A percentile compares a stretch with the other conserved stretches of the same genome.
These are phyloP conservation scores for Leishmania lainsoni DNA, from an alignment of 208 protist genomes.

Conservation along the genomic window DNA sequence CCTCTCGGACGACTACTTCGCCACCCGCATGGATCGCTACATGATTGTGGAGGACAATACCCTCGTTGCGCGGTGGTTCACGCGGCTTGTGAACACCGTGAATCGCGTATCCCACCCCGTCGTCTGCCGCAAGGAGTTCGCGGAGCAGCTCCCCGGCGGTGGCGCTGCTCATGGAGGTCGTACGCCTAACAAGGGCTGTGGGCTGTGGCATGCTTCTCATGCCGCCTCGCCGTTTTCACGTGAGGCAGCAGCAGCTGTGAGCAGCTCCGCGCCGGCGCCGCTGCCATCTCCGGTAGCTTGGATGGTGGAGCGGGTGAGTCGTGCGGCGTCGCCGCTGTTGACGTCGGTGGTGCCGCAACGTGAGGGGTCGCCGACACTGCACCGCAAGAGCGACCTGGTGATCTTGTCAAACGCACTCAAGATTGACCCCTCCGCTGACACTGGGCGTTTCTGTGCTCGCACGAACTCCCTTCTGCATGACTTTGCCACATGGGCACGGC, in stretches of 20 bases:
- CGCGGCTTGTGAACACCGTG: slow-evolving; percentile 43
- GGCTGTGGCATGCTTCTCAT: too few species aligned
- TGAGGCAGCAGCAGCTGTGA: neutral
- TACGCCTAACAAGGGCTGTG: neutral
- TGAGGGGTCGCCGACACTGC: slow-evolving; percentile 36
- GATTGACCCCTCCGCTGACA: slow-evolving; percentile 52
- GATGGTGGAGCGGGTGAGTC: neutral
- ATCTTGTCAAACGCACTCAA: slow-evolving; percentile 59
- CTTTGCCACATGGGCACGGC: slow-evolving; percentile 46
- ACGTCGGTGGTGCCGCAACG: neutral
- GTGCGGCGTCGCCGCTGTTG: neutral
- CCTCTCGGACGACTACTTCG: slow-evolving; percentile 95
- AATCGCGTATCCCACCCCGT: slow-evolving; percentile 54
- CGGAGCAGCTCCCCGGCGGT: neutral
- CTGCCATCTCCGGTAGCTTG: neutral
- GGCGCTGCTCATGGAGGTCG: neutral
- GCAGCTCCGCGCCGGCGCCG: neutral
- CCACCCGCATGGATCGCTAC: slow-evolving; percentile 94
- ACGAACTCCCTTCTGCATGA: slow-evolving; percentile 32
- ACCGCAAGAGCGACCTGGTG: slow-evolving; percentile 56
- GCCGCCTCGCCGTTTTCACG: neutral
- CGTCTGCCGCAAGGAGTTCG: slow-evolving; percentile 37
- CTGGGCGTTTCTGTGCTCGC: slow-evolving; percentile 30
- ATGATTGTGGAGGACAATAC: slow-evolving; percentile 66
- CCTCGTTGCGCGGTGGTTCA: slow-evolving; percentile 71